These are phyloP conservation scores for Lojkania enalia DNA, from an alignment of 2,329 filamentous ascomycete species.

Conservation along the genomic window DNA sequence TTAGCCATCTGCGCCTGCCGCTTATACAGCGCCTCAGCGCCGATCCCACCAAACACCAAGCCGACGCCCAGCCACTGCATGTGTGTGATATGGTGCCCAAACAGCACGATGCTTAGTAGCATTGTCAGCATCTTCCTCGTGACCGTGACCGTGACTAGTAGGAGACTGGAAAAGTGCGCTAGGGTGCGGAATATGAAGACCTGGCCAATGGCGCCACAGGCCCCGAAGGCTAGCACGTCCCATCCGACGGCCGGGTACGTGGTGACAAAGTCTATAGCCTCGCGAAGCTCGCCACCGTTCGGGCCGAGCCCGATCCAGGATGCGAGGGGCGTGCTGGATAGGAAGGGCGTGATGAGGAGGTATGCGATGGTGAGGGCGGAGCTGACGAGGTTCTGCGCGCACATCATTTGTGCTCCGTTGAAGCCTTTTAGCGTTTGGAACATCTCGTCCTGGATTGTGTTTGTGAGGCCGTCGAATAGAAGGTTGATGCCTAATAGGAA, in stretches of 20 bases:
- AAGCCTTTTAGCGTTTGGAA: slow-evolving; percentile 78
- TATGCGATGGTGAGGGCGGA: slow-evolving; percentile 77
- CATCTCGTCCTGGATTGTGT: slow-evolving; percentile 95
- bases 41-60: slow-evolving; percentile 93
- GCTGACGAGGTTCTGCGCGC: slow-evolving; percentile 88
- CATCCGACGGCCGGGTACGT: slow-evolving; percentile 80
- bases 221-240: slow-evolving; percentile 87
- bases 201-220: slow-evolving; percentile 89
- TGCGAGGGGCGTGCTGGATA: slow-evolving; percentile 63
- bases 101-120: slow-evolving; percentile 93
- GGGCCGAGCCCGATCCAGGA: slow-evolving; percentile 46
- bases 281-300: slow-evolving; percentile 70
- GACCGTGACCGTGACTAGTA: slow-evolving; percentile 94
- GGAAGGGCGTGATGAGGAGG: slow-evolving; percentile 75
- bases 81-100: slow-evolving; percentile 81
- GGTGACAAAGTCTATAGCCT: slow-evolving; percentile 79
- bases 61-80: slow-evolving; percentile 95
- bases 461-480: slow-evolving; percentile 93
- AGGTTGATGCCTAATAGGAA: slow-evolving; percentile 85
- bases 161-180: slow-evolving; percentile 84
- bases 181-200: slow-evolving; percentile 96
- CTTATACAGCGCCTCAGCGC: slow-evolving; percentile 82
- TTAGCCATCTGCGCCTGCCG: slow-evolving; percentile 82
- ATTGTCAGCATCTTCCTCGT: slow-evolving; percentile 99
- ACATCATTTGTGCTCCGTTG: slow-evolving; percentile 98